Evolutionary conservation across 768 basidiomycete species (phyloP).

Genomic region (Mycena filopes): DNA sequence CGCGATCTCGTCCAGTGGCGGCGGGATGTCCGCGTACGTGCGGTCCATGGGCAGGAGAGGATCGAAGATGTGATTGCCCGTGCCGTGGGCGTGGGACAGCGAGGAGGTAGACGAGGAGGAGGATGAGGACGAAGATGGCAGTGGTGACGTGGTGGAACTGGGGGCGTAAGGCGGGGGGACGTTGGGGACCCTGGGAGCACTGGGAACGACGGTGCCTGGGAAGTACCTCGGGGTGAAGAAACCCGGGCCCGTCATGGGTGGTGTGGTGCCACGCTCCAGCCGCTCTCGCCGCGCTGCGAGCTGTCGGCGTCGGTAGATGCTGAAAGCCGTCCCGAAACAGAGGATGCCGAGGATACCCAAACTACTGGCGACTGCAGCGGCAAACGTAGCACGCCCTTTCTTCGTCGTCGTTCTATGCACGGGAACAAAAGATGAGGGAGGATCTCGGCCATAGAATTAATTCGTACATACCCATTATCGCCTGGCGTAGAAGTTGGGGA

Average conservation of each 20-base stretch:
- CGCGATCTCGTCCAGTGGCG: conserved; percentile 13
- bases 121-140: too few relatives aligned
- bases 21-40: conserved; percentile 22
- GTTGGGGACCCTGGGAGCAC: too few relatives aligned
- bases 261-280: conserved; percentile 38
- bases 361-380: conserved; percentile 61
- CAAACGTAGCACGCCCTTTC: conserved; percentile 54
- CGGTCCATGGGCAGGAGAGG: conserved; percentile 8
- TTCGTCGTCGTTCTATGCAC: not conserved
- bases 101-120: conserved; percentile 27
- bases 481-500: not conserved
- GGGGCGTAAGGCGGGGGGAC: conserved; percentile 53
- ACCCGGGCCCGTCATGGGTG: conserved; percentile 54
- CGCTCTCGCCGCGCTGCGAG: conserved; percentile 54
- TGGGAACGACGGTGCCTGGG: conserved; percentile 57
- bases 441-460: too few relatives aligned
- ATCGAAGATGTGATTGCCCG: not conserved
- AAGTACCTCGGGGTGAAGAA: conserved; percentile 68
- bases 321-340: conserved; percentile 59
- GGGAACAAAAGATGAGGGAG: too few relatives aligned
- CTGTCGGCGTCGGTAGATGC: conserved; percentile 59
- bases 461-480: not conserved
- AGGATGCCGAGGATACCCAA: conserved; percentile 62
- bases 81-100: not conserved
- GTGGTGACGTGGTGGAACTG: conserved; percentile 37